Evolutionary conservation across 129 eudicot genomes (phyloP).

Genomic region (Gnaphalium uliginosum): DNA sequence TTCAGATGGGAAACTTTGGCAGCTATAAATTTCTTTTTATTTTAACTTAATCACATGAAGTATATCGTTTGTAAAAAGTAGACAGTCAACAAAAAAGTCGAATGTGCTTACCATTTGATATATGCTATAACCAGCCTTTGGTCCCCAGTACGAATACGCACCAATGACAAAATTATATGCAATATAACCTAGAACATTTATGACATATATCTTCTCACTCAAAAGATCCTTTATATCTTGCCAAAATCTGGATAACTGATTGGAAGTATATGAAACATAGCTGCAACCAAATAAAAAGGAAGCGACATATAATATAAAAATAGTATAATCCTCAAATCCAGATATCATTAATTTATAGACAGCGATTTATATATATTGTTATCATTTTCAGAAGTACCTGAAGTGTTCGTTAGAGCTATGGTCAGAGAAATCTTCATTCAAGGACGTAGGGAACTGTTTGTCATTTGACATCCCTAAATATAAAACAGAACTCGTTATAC

Average conservation of each 20-base stretch:
- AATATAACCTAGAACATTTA: slow-evolving; percentile 85
- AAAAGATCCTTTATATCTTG: slow-evolving; percentile 70
- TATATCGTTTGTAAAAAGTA: not conserved
- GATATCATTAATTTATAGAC: slow-evolving; percentile 8
- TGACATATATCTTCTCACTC: slow-evolving; percentile 61
- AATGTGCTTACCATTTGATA: slow-evolving; percentile 71
- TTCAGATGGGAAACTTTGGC: slow-evolving; percentile 1
- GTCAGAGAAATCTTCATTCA: slow-evolving; percentile 26
- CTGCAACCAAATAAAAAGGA: slow-evolving; percentile 37
- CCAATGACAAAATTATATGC: slow-evolving; percentile 92
- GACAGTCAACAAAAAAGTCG: slow-evolving; percentile 3
- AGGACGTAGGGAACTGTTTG: slow-evolving; percentile 27
- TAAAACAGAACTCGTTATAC: not conserved
- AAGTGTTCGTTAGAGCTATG: slow-evolving; percentile 37
- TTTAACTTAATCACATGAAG: not conserved
- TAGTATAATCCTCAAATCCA: slow-evolving; percentile 18
- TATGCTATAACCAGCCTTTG: slow-evolving; percentile 90
- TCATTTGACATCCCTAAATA: slow-evolving; percentile 31
- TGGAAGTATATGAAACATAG: slow-evolving; percentile 30
- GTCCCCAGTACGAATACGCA: slow-evolving; percentile 98
- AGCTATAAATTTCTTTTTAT: not conserved
- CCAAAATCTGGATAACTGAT: slow-evolving; percentile 46
- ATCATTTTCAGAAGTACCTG: slow-evolving; percentile 36
- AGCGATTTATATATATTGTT: not conserved
- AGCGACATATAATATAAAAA: not conserved